These are phyloP conservation scores for Phytophthora crassamura DNA, from an alignment of 352 stramenopile genomes.

Conservation along the genomic window DNA sequence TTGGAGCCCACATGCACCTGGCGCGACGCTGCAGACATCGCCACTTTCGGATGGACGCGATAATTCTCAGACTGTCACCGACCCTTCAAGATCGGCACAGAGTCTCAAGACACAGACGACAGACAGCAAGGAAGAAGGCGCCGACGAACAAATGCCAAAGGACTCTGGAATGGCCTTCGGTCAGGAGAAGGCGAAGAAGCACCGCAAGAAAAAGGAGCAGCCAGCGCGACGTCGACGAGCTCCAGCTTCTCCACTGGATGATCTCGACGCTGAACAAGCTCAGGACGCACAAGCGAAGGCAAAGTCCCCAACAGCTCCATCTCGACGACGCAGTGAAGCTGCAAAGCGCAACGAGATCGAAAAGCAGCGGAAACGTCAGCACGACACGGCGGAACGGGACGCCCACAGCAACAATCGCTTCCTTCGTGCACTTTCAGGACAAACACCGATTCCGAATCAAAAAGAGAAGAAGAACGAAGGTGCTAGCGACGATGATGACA, in stretches of 20 bases:
- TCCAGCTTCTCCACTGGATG: conserved; percentile 13
- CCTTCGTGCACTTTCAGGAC: conserved; percentile 43
- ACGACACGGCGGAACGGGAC: conserved; percentile 25
- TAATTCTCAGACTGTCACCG: conserved; percentile 17
- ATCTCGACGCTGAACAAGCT: conserved; percentile 6
- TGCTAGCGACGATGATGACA: conserved; percentile 13
- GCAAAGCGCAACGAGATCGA: conserved; percentile 46
- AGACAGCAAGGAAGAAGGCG: conserved; percentile 9
- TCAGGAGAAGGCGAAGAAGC: conserved; percentile 8
- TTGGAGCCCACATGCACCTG: conserved; percentile 73
- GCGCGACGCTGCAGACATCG: conserved; percentile 31
- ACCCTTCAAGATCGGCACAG: conserved; percentile 35
- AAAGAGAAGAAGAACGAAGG: not conserved
- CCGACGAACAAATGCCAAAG: not conserved
- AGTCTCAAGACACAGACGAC: not conserved
- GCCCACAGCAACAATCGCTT: conserved; percentile 63
- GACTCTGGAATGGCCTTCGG: not conserved
- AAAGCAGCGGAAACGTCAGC: conserved; percentile 37
- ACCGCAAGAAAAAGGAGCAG: conserved; percentile 9
- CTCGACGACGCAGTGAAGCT: conserved; percentile 42
- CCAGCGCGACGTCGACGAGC: not conserved
- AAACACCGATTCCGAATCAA: not conserved
- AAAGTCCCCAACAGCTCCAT: conserved; percentile 1
- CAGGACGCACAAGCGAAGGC: not conserved
- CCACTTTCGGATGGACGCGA: conserved; percentile 15